Evolutionary conservation across 192 early-diverging fungal species (phyloP).

Genomic region (Pilaira anomala): DNA sequence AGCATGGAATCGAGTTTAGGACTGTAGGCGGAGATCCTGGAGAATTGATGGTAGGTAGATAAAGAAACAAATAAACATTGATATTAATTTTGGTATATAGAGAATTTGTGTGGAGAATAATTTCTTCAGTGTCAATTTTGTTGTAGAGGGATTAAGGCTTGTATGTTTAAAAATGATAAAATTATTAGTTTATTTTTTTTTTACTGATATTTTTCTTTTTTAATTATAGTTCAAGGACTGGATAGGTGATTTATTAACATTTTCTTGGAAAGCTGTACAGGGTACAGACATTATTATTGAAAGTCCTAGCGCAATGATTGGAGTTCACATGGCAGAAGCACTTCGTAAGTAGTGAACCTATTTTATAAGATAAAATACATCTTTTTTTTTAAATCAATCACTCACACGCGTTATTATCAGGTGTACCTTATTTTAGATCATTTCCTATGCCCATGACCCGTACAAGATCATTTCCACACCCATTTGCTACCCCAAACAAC

Average conservation of each 20-base stretch:
- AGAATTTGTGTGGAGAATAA: slow-evolving; percentile 64
- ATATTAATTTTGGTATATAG: slow-evolving; percentile 5
- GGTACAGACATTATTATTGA: slow-evolving; percentile 65
- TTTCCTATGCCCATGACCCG: slow-evolving; percentile 79
- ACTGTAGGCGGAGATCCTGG: slow-evolving; percentile 61
- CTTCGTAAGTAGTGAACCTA: slow-evolving; percentile 35
- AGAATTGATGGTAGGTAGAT: slow-evolving; percentile 48
- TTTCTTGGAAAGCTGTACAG: slow-evolving; percentile 54
- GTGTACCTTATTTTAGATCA: slow-evolving; percentile 61
- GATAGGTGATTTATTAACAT: slow-evolving; percentile 57
- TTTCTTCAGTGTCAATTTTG: slow-evolving; percentile 61
- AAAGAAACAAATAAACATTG: background rate
- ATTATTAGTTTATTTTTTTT: background rate
- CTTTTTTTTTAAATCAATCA: background rate
- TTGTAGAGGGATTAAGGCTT: slow-evolving; percentile 47
- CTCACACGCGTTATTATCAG: slow-evolving; percentile 12
- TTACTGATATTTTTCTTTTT: background rate
- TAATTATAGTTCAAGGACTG: slow-evolving; percentile 51
- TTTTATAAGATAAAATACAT: too few species aligned
- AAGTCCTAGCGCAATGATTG: slow-evolving; percentile 60
- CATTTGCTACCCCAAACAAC: slow-evolving; percentile 57
- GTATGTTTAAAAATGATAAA: slow-evolving; percentile 15
- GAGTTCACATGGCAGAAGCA: slow-evolving; percentile 67
- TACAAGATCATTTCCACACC: slow-evolving; percentile 70
- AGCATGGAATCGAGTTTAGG: slow-evolving; percentile 64